Evolutionary conservation across 345 rosid species (phyloP).

Genomic region (Salix udensis): DNA sequence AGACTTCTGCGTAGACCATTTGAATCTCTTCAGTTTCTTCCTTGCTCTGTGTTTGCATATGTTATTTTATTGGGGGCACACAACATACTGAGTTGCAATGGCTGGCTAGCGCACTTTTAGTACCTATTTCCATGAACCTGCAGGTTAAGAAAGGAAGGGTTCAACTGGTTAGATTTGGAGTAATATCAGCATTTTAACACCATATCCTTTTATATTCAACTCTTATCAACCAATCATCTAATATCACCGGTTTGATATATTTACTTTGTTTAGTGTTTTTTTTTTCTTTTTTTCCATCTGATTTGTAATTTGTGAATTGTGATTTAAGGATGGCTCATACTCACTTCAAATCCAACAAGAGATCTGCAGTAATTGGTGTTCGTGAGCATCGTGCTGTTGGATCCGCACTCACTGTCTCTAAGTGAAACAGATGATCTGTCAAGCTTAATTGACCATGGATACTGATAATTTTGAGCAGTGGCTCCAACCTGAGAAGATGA

Average conservation of each 20-base stretch:
- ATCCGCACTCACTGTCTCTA: slow-evolving; percentile 80
- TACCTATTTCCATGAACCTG: slow-evolving; percentile 26
- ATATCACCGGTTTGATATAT: background rate
- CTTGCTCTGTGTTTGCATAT: background rate
- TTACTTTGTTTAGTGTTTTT: background rate
- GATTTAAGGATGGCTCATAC: slow-evolving; percentile 2
- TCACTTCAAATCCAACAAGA: slow-evolving; percentile 34
- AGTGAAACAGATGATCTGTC: slow-evolving; percentile 68
- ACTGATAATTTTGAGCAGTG: slow-evolving; percentile 48
- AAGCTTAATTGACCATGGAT: slow-evolving; percentile 79
- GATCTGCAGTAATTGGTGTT: slow-evolving; percentile 66
- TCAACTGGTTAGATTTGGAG: background rate
- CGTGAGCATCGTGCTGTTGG: slow-evolving; percentile 71
- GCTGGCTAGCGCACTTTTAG: background rate
- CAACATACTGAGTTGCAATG: background rate
- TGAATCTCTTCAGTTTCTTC: background rate
- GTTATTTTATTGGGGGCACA: background rate
- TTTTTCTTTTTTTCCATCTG: background rate
- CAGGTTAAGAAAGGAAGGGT: background rate
- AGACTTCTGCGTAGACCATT: background rate
- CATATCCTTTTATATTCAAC: no score
- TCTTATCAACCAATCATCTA: no score
- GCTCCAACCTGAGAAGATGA: slow-evolving; percentile 78
- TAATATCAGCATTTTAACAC: background rate
- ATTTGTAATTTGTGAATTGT: background rate